phyloP scores from a whole-genome alignment of 208 protist genomes.

The Naegleria lovaniensis region DNA sequence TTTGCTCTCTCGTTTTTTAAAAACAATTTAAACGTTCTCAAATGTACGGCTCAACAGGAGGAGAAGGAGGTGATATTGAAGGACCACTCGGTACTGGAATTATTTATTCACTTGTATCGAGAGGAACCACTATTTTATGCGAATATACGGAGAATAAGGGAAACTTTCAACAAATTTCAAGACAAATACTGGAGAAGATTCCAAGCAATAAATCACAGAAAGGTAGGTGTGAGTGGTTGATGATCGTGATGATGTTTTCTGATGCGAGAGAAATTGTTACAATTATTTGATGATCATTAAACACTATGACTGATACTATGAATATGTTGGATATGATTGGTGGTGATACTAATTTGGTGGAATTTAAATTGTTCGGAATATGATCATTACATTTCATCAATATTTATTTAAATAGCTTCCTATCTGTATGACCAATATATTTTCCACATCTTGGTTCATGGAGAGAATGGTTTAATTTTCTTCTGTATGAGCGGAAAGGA shows the following conservation, averaged over 20 bases:
- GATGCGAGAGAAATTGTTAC: background rate
- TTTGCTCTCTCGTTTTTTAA: too few relatives aligned
- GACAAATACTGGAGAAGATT: constrained; percentile 22
- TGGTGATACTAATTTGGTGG: too few relatives aligned
- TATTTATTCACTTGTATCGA: constrained; percentile 16
- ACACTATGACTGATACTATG: too few relatives aligned
- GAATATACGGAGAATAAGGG: constrained; percentile 22
- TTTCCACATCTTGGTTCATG: constrained; percentile 11
- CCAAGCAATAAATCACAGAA: background rate
- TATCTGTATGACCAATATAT: constrained; percentile 26
- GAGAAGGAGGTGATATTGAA: background rate
- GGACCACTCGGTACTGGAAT: background rate
- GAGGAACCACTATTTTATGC: background rate
- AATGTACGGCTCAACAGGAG: too few relatives aligned
- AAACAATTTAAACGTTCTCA: too few relatives aligned
- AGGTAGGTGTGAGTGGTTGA: background rate
- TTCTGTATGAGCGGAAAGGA: constrained; percentile 20
- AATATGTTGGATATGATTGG: too few relatives aligned
- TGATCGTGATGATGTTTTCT: background rate
- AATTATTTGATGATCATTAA: background rate
- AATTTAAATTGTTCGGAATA: too few relatives aligned
- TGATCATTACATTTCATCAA: too few relatives aligned
- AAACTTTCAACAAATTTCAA: constrained; percentile 28
- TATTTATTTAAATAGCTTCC: background rate
- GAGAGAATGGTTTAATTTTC: background rate